Base-by-base conservation (phyloP, 2,329 filamentous ascomycete genomes). In the Cordyceps farinosa region DNA sequence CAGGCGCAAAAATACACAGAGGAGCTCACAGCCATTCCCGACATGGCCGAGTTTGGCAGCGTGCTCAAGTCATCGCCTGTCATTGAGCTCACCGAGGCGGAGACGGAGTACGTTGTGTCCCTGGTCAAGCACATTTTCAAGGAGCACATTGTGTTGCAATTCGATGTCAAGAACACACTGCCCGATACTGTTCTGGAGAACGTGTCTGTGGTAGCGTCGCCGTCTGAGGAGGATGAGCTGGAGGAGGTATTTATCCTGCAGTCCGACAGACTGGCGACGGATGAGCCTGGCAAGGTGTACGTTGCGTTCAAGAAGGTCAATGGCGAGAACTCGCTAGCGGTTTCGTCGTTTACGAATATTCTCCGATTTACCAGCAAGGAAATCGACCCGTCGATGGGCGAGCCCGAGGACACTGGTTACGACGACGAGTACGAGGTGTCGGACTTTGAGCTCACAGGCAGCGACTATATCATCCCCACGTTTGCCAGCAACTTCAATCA, bases 321-420 rank as follows among this genome's bases (percentile, higher is more conserved):
- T 64, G 92, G 91, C 63, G 90, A 92, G 70, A 83, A 80, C 50
- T 85, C 89, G n/a, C 89, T 96, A 75, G 88, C 92, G 5, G 82
- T 90, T 29, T 87, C 89, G 59, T 90, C 87, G 48, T 96, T 99
- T 77, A 92, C 91, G 68, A 99, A 98, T 77, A 81, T 91, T 45
- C 89, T 99, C 73, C 97, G 95, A 78, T 99, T 99, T 76, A 97
- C 92, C 22, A 95, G 90, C 81, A 98, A 97, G 80, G 95, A 99
- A 78, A 95, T 99, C 68, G 95, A 99, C 71, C 95, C 95, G 6
- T 90, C 90, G 32, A 97, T 91, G n/a, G 87, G 87, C 68, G 92
- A 97, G 77, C 91, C 94, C 0, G 95, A 99, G 76, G 92, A 96
- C 17, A 84, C 80, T 53, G 95, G 95, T 52, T 98, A 98, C 75